Evolutionary conservation across 2,329 filamentous ascomycete genomes (phyloP).

Genomic region (Seiridium cupressi): DNA sequence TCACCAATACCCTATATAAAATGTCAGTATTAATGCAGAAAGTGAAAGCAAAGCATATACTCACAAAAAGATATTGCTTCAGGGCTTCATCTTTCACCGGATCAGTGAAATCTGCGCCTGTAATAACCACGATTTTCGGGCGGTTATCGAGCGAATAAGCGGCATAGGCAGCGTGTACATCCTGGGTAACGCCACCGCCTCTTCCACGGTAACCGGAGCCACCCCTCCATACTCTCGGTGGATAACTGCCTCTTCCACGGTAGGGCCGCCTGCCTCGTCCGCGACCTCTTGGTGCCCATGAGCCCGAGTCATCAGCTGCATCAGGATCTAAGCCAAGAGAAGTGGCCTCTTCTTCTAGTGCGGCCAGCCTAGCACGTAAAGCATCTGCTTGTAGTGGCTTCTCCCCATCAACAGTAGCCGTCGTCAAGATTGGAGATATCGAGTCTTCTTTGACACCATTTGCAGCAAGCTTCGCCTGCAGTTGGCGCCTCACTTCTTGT

Average conservation of each 20-base stretch:
- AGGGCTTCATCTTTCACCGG: conserved; percentile 66
- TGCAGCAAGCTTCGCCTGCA: conserved; percentile 62
- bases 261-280: conserved; percentile 37
- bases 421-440: conserved; percentile 16
- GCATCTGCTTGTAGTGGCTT: conserved; percentile 54
- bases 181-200: conserved; percentile 28
- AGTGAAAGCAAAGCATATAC: conserved; percentile 22
- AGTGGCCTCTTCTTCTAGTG: conserved; percentile 71
- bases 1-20: conserved; percentile 56
- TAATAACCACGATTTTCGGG: conserved; percentile 65
- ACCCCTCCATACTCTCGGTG: conserved; percentile 36
- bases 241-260: conserved; percentile 34
- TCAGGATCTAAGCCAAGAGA: conserved; percentile 66
- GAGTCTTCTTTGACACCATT: conserved; percentile 33
- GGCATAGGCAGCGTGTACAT: conserved; percentile 49
- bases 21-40: conserved; percentile 22
- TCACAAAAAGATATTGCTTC: conserved; percentile 68
- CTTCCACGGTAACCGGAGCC: conserved; percentile 46
- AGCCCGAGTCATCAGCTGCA: conserved; percentile 40
- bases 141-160: conserved; percentile 74
- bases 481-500: conserved; percentile 60
- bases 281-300: conserved; percentile 33
- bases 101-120: conserved; percentile 61
- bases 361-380: conserved; percentile 69
- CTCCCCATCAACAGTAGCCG: conserved; percentile 16